Conservation (phyloP, 2,329 filamentous ascomycete species). For the Ophiostoma australiae region DNA sequence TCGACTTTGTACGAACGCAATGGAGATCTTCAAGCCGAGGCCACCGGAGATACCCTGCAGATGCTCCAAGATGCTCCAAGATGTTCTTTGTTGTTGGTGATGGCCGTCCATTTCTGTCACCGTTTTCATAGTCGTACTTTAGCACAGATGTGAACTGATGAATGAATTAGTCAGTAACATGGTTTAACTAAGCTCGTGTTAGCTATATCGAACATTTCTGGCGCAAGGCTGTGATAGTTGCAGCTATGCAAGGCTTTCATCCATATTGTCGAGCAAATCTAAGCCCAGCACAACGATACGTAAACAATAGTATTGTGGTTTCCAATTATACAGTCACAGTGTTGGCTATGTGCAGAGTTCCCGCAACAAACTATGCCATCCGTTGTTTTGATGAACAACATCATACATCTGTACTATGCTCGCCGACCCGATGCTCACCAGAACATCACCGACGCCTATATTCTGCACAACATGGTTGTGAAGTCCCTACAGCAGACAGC, state of each 20-base stretch:
- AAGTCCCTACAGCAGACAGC: not conserved
- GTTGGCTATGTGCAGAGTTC: not conserved
- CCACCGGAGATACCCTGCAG: not conserved
- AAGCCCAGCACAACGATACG: too few species aligned
- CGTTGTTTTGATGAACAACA: too few species aligned
- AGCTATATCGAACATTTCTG: too few species aligned
- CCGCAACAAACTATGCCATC: too few species aligned
- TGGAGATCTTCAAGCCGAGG: not conserved
- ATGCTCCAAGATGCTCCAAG: not conserved
- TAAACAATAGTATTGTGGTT: not conserved
- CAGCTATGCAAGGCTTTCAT: not conserved
- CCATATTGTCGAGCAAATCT: too few species aligned
- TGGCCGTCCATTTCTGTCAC: not conserved
- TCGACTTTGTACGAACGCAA: too few species aligned
- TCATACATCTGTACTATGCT: too few species aligned
- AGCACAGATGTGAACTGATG: too few species aligned
- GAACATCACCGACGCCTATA: not conserved
- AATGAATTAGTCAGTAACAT: too few species aligned
- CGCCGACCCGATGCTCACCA: not conserved
- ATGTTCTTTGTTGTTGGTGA: not conserved
- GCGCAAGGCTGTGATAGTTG: not conserved
- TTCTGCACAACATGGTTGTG: not conserved
- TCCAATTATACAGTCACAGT: not conserved
- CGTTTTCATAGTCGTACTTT: not conserved
- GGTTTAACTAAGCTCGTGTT: not conserved